A percentile compares a stretch with the other conserved stretches of the same genome.
Evolutionary conservation across 176 grass and related monocot species (phyloP).

Genomic region (Elaeis guineensis): DNA sequence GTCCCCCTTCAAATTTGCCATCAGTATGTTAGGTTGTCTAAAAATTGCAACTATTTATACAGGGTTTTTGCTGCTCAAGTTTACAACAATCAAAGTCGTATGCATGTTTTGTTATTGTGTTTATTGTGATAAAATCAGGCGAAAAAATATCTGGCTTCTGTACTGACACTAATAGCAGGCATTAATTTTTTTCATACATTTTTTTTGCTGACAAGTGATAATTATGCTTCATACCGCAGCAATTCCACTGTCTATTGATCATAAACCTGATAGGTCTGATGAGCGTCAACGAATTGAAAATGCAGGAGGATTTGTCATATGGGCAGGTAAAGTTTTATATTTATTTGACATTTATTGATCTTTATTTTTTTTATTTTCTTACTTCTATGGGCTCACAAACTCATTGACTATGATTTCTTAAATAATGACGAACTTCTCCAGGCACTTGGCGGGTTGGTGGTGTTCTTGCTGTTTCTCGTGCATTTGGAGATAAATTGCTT

Average conservation of each 20-base stretch:
- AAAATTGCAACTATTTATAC: too few species aligned
- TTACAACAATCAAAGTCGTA: too few species aligned
- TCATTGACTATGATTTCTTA: background rate
- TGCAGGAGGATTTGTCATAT: constrained; percentile 37
- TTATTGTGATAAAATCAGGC: too few species aligned
- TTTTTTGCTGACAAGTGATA: background rate
- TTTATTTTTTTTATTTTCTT: constrained; percentile 9
- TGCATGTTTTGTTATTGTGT: too few species aligned
- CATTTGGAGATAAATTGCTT: constrained; percentile 37
- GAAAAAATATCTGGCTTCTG: too few species aligned
- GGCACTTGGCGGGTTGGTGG: constrained; percentile 43
- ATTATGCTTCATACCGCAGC: constrained; percentile 17
- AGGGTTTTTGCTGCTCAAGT: too few species aligned
- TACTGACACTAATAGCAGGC: too few species aligned
- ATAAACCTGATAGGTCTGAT: constrained; percentile 43
- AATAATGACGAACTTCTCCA: constrained; percentile 2
- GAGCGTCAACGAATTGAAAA: constrained; percentile 45
- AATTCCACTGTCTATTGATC: constrained; percentile 29
- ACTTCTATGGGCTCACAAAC: background rate
- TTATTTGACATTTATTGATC: background rate
- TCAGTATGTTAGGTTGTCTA: too few species aligned
- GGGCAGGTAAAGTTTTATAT: constrained; percentile 26
- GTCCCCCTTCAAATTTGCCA: too few species aligned
- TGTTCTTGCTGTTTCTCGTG: constrained; percentile 40
- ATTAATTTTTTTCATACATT: background rate